These are phyloP conservation scores for Tetrahymena elliotti DNA, from an alignment of 73 alveolate species.

Conservation along the genomic window DNA sequence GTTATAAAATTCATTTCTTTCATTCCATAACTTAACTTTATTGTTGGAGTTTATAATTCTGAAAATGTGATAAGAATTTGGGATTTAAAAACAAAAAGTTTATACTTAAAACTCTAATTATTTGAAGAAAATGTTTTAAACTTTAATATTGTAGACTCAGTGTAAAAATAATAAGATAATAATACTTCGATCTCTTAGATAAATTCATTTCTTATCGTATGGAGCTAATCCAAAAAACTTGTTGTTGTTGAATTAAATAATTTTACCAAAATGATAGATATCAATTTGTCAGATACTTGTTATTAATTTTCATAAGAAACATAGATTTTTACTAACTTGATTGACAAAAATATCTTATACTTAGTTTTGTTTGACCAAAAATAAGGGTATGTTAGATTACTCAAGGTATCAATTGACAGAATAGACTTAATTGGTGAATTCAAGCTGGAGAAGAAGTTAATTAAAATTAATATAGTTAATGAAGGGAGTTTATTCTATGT, in stretches of 20 bases:
- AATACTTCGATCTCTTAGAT: not conserved
- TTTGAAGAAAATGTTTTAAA: not conserved
- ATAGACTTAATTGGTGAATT: not conserved
- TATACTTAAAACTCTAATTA: not conserved
- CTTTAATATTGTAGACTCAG: not conserved
- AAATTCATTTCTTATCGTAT: not conserved
- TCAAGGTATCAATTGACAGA: not conserved
- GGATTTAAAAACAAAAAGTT: not conserved
- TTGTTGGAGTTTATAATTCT: not conserved
- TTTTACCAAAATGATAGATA: not conserved
- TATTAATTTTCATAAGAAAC: not conserved
- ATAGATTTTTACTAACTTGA: not conserved
- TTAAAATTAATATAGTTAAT: not conserved
- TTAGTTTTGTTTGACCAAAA: not conserved
- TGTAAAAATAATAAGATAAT: not conserved
- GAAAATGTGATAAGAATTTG: not conserved
- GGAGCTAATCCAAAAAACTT: not conserved
- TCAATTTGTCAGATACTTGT: not conserved
- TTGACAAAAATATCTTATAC: not conserved
- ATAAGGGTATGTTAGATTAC: not conserved
- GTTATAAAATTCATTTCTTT: not conserved
- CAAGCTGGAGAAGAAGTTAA: not conserved
- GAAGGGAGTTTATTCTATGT: not conserved
- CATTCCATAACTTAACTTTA: not conserved
- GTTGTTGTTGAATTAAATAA: not conserved